These are phyloP conservation scores for Psilocybe azurescens DNA, from an alignment of 768 basidiomycete genomes.

Conservation along the genomic window DNA sequence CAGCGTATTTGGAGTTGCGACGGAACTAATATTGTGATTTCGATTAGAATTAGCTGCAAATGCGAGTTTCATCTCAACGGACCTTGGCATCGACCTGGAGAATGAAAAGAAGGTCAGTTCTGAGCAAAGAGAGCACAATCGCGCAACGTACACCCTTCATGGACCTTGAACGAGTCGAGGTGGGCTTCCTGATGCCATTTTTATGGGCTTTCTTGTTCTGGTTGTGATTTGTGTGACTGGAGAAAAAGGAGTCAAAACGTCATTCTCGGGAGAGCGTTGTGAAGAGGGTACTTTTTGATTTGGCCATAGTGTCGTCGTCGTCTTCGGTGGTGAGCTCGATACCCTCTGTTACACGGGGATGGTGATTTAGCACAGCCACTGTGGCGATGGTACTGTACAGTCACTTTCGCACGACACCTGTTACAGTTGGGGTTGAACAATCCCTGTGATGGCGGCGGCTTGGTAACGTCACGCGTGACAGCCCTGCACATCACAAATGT, in stretches of 20 bases:
- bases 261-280: neutral
- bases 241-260: constrained; percentile 15
- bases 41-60: constrained; percentile 15
- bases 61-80: constrained; percentile 20
- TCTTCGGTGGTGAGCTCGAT: constrained; percentile 33
- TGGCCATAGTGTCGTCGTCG: constrained; percentile 75
- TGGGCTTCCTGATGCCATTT: constrained; percentile 93
- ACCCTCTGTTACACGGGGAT: constrained; percentile 1
- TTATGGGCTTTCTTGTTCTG: constrained; percentile 97
- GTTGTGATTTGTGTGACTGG: constrained; percentile 93
- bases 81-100: constrained; percentile 84
- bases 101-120: constrained; percentile 8
- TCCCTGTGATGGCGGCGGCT: too few relatives aligned
- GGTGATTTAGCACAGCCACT: constrained; percentile 42
- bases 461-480: too few relatives aligned
- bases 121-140: constrained; percentile 10
- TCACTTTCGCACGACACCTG: constrained; percentile 20
- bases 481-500: too few relatives aligned
- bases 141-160: constrained; percentile 84
- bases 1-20: constrained; percentile 77
- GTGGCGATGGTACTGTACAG: constrained; percentile 50
- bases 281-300: constrained; percentile 88
- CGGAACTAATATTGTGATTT: constrained; percentile 65
- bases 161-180: constrained; percentile 74
- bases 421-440: too few relatives aligned